Base-by-base conservation (phyloP, 1,284 basidiomycete genomes). In the Boletellus deceptivus region DNA sequence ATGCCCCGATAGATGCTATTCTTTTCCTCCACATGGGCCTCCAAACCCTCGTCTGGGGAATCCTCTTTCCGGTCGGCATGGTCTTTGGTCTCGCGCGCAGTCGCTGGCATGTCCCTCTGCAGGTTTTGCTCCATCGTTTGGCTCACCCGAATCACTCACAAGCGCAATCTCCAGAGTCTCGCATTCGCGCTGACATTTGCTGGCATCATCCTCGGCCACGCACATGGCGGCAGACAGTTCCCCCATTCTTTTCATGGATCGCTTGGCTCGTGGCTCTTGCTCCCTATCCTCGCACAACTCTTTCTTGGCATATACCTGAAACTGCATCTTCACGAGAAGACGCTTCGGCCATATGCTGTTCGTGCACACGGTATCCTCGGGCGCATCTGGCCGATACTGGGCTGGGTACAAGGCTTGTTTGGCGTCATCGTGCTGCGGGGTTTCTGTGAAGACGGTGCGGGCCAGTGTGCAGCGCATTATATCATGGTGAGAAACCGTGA, bases 401-500 rank as follows among this genome's bases (percentile, higher is more conserved):
- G 89, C 17, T 98, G 93, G 92, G 77, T 77, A 2, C 92, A 95
- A 65, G 86, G 89, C 76, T 65, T 88, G n/a, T 85, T 89, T 64
- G 84, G 87, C 33, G 80, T 80, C 18, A 75, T 87, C 51, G 75
- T 81, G 0, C 77, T 85, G 59, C 70, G 80, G 54, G 80, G 81
- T 14, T 86, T 90, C 63, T 93, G 91, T 68, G 84, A 80, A 48
- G 83, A 73, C 11, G 68, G 82, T 52, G 75, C 96, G 34, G 85
- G 86, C 43, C 86, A 97, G 76, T 87, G 94, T 69, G 81, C 85
- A 50, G 87, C 94, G 1, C 93, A 97, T 71, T 93, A 95, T 65
- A 91, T 93, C 61, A 93, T 94, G 91, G 83, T 79, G 44, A 53
- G 75, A 54, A 9, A 10, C 20, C 11, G 31, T 14, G 24, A 7